Conservation (phyloP, 208 protist genomes). For the Crithidia thermophila region DNA sequence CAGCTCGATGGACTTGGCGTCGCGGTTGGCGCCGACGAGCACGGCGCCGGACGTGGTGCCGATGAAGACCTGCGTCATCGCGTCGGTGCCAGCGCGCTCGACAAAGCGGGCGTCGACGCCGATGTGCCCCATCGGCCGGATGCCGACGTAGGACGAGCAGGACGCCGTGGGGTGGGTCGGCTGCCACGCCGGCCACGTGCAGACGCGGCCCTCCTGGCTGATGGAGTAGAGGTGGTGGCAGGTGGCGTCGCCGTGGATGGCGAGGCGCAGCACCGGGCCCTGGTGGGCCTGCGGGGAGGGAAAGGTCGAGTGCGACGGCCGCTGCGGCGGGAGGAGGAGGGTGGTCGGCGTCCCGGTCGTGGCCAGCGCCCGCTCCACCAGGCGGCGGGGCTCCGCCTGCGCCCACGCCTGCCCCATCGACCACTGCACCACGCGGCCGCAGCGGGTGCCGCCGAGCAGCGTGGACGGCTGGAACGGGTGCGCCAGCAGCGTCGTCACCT, state of each 20-base stretch:
- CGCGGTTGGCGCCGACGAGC: constrained; percentile 51
- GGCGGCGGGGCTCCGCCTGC: constrained; percentile 29
- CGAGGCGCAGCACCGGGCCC: constrained; percentile 48
- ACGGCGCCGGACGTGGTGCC: constrained; percentile 62
- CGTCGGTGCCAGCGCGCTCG: constrained; percentile 44
- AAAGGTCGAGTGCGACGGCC: constrained; percentile 53
- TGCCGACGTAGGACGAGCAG: constrained; percentile 46
- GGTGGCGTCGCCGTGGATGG: constrained; percentile 63
- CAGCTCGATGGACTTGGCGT: constrained; percentile 57
- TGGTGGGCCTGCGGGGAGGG: constrained; percentile 71
- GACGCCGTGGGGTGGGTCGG: constrained; percentile 43
- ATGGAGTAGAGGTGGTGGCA: constrained; percentile 72
- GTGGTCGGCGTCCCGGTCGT: constrained; percentile 42
- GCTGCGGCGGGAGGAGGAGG: constrained; percentile 38
- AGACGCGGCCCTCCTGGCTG: constrained; percentile 70
- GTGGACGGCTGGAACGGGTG: constrained; percentile 44
- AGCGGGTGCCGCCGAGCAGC: constrained; percentile 52
- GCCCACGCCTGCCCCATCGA: constrained; percentile 33
- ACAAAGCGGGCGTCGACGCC: constrained; percentile 55
- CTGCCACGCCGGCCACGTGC: constrained; percentile 57
- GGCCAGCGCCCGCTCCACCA: constrained; percentile 37
- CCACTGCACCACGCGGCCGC: constrained; percentile 60
- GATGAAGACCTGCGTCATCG: constrained; percentile 69
- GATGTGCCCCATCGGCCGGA: constrained; percentile 46
- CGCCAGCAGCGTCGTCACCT: constrained; percentile 43